Conservation (phyloP, 2,329 filamentous ascomycete species). For the Trichoderma brevicompactum region DNA sequence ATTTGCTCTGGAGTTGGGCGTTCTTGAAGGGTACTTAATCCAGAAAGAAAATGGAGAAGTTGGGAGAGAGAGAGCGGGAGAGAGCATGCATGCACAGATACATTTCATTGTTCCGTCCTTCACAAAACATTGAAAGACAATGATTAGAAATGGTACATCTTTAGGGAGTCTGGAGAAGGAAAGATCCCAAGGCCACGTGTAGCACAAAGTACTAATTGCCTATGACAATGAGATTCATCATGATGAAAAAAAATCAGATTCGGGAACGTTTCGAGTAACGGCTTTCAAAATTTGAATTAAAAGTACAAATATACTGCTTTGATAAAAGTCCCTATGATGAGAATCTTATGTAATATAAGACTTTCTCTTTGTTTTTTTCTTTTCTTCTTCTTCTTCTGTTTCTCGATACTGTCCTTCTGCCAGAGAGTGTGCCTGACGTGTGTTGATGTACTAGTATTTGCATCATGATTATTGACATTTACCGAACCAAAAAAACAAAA, state of each 20-base stretch:
- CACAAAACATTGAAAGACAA: not conserved
- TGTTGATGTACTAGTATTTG: conserved; percentile 11
- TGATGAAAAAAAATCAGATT: conserved; percentile 2
- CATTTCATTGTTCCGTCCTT: not conserved
- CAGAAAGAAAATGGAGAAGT: conserved; percentile 9
- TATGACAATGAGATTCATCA: conserved; percentile 15
- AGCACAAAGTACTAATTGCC: not conserved
- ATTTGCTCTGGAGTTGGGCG: conserved; percentile 42
- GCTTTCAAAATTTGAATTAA: conserved; percentile 20
- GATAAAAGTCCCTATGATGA: not conserved
- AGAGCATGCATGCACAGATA: not conserved
- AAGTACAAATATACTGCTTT: conserved; percentile 24
- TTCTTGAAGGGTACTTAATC: conserved; percentile 30
- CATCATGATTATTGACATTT: conserved; percentile 30
- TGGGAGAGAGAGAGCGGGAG: not conserved
- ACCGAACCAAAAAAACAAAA: conserved; percentile 17
- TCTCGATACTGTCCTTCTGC: conserved; percentile 1
- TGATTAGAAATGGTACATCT: not conserved
- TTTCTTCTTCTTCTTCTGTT: not conserved
- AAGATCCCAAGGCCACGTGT: not conserved
- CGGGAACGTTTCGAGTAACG: not conserved
- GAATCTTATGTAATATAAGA: not conserved
- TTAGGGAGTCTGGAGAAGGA: not conserved
- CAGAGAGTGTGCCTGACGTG: not conserved
- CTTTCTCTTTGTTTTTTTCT: not conserved